Evolutionary conservation across 202 grass and related monocot species (phyloP).

Genomic region (Setaria italica): DNA sequence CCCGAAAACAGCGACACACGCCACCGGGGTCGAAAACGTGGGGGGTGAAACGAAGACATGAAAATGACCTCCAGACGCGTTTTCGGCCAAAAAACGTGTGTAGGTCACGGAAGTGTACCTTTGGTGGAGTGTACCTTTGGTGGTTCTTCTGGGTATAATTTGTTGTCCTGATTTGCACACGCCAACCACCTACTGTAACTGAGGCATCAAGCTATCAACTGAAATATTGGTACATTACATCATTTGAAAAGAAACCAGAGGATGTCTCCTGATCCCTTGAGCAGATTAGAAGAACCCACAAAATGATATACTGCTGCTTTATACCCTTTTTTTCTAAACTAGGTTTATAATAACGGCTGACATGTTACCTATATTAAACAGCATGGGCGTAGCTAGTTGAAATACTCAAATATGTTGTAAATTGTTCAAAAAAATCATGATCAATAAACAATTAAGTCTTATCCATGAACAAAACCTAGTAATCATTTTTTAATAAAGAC

Average conservation of each 20-base stretch:
- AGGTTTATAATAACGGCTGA: neutral
- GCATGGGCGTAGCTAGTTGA: constrained; percentile 11
- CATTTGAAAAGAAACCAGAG: neutral
- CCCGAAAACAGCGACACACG: too few species aligned
- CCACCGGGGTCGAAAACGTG: too few species aligned
- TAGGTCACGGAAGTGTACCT: too few species aligned
- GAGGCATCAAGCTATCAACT: neutral
- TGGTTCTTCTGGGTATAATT: neutral
- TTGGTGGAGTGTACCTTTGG: neutral
- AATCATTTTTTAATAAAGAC: neutral
- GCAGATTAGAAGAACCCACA: constrained; percentile 15
- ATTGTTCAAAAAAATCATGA: neutral
- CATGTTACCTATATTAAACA: neutral
- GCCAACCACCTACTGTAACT: neutral
- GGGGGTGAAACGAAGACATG: too few species aligned
- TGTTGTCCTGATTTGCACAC: neutral
- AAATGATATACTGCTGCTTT: neutral
- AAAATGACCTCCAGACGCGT: too few species aligned
- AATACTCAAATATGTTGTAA: neutral
- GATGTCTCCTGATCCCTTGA: neutral
- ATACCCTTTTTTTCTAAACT: neutral
- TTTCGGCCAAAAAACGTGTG: too few species aligned
- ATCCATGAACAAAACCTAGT: neutral
- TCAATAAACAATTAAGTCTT: neutral
- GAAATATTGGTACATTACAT: neutral